Evolutionary conservation across 257 asterid species (phyloP).

Genomic region (Solanum peruvianum): DNA sequence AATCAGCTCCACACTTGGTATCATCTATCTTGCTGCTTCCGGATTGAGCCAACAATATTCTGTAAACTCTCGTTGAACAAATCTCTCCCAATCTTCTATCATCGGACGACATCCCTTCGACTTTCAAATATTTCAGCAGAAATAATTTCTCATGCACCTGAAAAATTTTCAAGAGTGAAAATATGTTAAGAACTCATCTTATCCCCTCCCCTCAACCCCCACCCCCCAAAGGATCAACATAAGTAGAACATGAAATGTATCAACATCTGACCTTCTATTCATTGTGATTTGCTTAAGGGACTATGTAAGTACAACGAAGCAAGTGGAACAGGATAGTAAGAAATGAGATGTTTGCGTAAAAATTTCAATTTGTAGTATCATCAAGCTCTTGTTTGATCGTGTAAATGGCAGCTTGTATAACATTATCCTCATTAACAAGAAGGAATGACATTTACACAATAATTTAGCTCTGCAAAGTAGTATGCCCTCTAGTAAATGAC

Average conservation of each 20-base stretch:
- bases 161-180: not conserved
- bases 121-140: slow-evolving; percentile 61
- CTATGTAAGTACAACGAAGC: not conserved
- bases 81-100: slow-evolving; percentile 81
- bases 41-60: not conserved
- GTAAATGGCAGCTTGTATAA: not conserved
- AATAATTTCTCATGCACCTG: slow-evolving; percentile 95
- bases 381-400: not conserved
- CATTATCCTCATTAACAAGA: not conserved
- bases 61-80: slow-evolving; percentile 56
- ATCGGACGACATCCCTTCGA: slow-evolving; percentile 59
- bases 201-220: not conserved
- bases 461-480: not conserved
- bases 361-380: not conserved
- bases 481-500: not conserved
- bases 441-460: not conserved
- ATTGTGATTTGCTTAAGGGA: not conserved
- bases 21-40: too few relatives aligned
- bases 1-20: too few relatives aligned
- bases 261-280: not conserved
- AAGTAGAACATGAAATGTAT: not conserved
- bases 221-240: not conserved
- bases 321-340: not conserved
- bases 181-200: not conserved
- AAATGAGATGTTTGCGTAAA: not conserved